Base-by-base conservation (phyloP, 1,284 basidiomycete species). In the Moniliophthora roreri region DNA sequence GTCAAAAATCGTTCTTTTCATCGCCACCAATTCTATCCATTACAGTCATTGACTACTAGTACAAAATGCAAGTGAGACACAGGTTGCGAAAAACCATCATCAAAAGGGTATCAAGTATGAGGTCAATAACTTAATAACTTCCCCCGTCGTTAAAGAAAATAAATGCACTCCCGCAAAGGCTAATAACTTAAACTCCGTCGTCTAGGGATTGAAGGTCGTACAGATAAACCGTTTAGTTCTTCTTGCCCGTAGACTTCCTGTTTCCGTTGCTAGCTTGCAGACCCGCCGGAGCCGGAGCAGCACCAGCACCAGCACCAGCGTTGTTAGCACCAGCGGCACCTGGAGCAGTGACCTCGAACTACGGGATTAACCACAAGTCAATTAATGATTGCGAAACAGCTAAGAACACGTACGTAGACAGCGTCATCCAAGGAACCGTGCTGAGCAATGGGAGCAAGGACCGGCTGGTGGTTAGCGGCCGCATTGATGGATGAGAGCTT, bases 391-490 rank as follows among this genome's bases (percentile, higher is more conserved):
- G 11, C 23, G 45, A 38, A 10, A 38, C 36, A 15, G 41, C 1
- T 10, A 8, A 28, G 47, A 40, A 53, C 1, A 67, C 69, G 54
- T 56, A 87, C 81, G 67, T 84, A 85, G 63, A 79, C 66, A 62
- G 60, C 55, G 48, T 62, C 60, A 42, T 63, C 57, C 21, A 50
- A 45, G 37, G 23, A 47, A 20, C 48, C 23, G 37, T 51, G 85
- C 64, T 84, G 82, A 35, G 79, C 82, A 51, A 87, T 68, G 16
- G 86, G 77, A 55, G 80, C 81, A 56, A 86, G 73, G 50, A 69
- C 77, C 13, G 85, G 84, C 63, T 83, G 81, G 65, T 87, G 86
- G 68, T 89, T 89, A 28, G 81, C 69, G n/a, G 80, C 74, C 35
- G 74, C 60, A 62, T 80, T 79, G 65, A 84, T 83, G 15, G 78